A percentile compares a stretch with the other conserved stretches of the same genome.
phyloP scores from a whole-genome alignment of 139 green algal species.

The Chlamydomonas eustigma region DNA sequence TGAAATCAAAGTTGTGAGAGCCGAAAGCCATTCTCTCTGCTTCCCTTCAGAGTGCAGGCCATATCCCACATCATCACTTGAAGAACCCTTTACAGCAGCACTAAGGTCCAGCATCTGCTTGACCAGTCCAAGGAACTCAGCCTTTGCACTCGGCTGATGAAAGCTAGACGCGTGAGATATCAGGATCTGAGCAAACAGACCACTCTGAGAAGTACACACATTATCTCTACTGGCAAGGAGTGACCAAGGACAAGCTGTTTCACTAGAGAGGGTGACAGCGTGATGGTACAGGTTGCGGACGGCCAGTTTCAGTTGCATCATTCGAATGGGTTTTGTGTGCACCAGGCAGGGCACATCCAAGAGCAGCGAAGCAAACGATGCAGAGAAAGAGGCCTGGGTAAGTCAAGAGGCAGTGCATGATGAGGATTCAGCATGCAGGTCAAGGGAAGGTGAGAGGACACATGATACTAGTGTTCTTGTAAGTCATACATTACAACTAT shows the following conservation, averaged over 20 bases:
- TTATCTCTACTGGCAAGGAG: not conserved
- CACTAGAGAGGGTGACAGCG: conserved; percentile 1
- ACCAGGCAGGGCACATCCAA: conserved; percentile 26
- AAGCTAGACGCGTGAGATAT: conserved; percentile 30
- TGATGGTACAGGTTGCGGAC: conserved; percentile 12
- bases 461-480: too few relatives aligned
- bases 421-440: too few relatives aligned
- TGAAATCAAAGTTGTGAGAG: not conserved
- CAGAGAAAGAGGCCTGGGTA: conserved; percentile 11
- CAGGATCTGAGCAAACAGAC: conserved; percentile 51
- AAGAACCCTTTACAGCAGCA: not conserved
- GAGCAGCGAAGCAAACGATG: not conserved
- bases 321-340: conserved; percentile 36
- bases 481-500: too few relatives aligned
- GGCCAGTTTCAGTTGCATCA: conserved; percentile 72
- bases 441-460: too few relatives aligned
- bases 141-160: not conserved
- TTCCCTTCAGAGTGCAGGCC: not conserved
- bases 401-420: too few relatives aligned
- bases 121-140: not conserved
- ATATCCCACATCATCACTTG: not conserved
- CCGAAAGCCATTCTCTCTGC: not conserved
- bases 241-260: too few relatives aligned
- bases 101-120: not conserved
- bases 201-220: not conserved